These are phyloP conservation scores for Wickerhamomyces silvicola DNA, from an alignment of 805 yeast species.

Conservation along the genomic window DNA sequence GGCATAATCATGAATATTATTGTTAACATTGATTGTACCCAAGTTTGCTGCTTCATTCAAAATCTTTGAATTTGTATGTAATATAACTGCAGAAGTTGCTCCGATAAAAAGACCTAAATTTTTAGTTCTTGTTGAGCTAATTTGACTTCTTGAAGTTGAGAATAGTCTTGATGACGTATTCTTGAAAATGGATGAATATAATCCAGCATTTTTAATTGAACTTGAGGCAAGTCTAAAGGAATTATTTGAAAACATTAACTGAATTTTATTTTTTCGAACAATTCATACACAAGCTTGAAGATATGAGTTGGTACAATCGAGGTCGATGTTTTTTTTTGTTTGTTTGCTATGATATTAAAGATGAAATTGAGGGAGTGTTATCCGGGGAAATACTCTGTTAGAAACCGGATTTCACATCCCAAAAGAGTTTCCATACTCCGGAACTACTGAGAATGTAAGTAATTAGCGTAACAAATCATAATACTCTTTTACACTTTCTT, in stretches of 20 bases:
- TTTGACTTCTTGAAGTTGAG: background rate
- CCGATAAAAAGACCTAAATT: slow-evolving; percentile 19
- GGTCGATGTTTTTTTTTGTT: too few relatives aligned
- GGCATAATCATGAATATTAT: slow-evolving; percentile 1
- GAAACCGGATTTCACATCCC: too few relatives aligned
- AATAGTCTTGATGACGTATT: slow-evolving; percentile 1
- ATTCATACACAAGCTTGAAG: background rate
- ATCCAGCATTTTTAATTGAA: slow-evolving; percentile 1
- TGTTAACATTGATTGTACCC: slow-evolving; percentile 15
- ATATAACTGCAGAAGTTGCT: slow-evolving; percentile 14
- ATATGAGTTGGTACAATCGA: too few relatives aligned
- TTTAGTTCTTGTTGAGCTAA: slow-evolving; percentile 2
- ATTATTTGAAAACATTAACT: background rate
- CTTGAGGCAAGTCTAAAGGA: slow-evolving; percentile 6
- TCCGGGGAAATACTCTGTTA: too few relatives aligned
- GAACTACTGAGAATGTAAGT: too few relatives aligned
- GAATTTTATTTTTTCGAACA: background rate
- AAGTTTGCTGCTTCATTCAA: slow-evolving; percentile 20
- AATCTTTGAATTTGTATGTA: slow-evolving; percentile 18
- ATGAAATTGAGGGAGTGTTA: too few relatives aligned
- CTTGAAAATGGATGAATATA: background rate
- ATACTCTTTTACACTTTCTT: too few relatives aligned
- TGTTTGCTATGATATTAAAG: too few relatives aligned
- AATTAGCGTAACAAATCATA: too few relatives aligned
- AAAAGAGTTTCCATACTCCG: too few relatives aligned